phyloP scores from a whole-genome alignment of 176 grass and related monocot genomes.

The Ensete glaucum region DNA sequence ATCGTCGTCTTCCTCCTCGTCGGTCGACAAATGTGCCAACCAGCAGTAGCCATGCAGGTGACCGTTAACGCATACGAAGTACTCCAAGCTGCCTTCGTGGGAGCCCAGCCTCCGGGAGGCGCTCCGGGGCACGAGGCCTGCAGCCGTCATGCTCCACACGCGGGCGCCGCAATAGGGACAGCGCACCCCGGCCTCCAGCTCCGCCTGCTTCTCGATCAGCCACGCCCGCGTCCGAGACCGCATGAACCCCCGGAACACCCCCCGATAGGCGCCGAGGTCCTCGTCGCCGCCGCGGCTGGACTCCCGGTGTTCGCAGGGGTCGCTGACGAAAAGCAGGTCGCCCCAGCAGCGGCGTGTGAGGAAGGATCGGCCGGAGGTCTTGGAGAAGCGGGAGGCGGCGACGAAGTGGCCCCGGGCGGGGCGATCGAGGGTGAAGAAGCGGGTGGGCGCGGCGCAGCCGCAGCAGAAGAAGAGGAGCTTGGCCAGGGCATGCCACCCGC shows the following conservation, averaged over 20 bases:
- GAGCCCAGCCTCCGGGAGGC: slow-evolving; percentile 52
- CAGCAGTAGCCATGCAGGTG: slow-evolving; percentile 86
- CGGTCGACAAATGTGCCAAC: slow-evolving; percentile 59
- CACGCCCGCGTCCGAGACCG: slow-evolving; percentile 48
- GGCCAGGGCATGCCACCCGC: slow-evolving; percentile 59
- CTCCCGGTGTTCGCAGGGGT: slow-evolving; percentile 63
- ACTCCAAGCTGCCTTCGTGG: slow-evolving; percentile 45
- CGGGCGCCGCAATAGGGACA: slow-evolving; percentile 68
- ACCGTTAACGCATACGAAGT: slow-evolving; percentile 78
- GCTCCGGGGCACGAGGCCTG: slow-evolving; percentile 38
- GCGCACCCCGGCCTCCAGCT: slow-evolving; percentile 41
- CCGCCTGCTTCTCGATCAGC: slow-evolving; percentile 33
- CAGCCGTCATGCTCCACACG: slow-evolving; percentile 81
- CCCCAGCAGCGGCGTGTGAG: slow-evolving; percentile 42
- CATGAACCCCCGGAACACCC: slow-evolving; percentile 71
- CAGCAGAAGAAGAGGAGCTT: slow-evolving; percentile 73
- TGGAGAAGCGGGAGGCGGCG: slow-evolving; percentile 53
- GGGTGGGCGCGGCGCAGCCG: slow-evolving; percentile 20
- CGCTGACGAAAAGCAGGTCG: slow-evolving; percentile 64
- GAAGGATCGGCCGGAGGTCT: slow-evolving; percentile 61
- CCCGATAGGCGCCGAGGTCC: slow-evolving; percentile 55
- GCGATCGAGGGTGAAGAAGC: slow-evolving; percentile 9
- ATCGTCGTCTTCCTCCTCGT: slow-evolving; percentile 10
- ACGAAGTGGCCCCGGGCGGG: slow-evolving; percentile 37
- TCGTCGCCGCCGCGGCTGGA: not conserved